Base-by-base conservation (phyloP, 495 filamentous ascomycete genomes). In the Tetracladium setigerum region DNA sequence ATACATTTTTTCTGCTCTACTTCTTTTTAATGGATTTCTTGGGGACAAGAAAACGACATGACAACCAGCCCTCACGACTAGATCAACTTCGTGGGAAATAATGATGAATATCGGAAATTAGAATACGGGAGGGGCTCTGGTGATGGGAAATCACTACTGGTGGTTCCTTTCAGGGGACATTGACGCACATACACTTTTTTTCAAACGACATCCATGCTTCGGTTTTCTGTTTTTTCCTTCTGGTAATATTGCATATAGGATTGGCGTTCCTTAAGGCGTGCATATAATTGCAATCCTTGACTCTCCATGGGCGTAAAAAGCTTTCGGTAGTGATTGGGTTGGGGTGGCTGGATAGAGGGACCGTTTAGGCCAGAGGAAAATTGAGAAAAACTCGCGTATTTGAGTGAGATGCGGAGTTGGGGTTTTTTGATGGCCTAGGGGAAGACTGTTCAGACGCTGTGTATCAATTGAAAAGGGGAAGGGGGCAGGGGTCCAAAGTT, bases 241-340 rank as follows among this genome's bases (percentile, higher is more conserved):
- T 48, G 52, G 56, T 59, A 59, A 59, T 59, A 55, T 53, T 52
- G 56, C 56, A 59, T 59, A 44, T 36, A 52, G 52, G 44, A 22
- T 44, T 48, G 56, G 56, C 56, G 56, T 52, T 27, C 38, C 44
- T 47, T 53, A 38, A 45, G 42, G 34, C 44, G 19, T 35, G 49
- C 55, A 55, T 55, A 55, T 59, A 59, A 55, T 59, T 57, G 38
- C 42, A 44, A 37, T 37, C 47, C 34, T 30, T 42, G 5, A 11
- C 10, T 16, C 27, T n/a, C 10, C 27, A 11, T 16, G 27, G 17
- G 30, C 22, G 22, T 27, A 27, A 27, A n/a, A 7, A 27, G 22
- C 22, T 27, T 27, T 27, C 7, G 22, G 7, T 27, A 7, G 22
- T 27, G 22, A 27, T 27, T 27, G 22, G 22, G 22, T 27, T 27